Conservation (phyloP, 1,284 basidiomycete genomes). For the Fomes fomentarius region DNA sequence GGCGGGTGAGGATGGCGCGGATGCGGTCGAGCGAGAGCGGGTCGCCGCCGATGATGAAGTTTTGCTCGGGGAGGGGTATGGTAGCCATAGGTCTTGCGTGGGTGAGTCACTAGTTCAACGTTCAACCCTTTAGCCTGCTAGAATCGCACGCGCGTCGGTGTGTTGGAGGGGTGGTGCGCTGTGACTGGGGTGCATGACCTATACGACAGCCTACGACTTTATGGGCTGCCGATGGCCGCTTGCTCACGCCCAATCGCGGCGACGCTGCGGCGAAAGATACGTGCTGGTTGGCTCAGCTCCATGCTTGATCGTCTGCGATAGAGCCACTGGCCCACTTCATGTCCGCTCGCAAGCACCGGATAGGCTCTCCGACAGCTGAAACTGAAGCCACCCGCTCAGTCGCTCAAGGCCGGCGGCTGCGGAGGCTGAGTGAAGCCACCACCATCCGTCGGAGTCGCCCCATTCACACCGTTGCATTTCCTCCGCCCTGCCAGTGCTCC, state of each 20-base stretch:
- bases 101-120: background rate
- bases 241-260: background rate
- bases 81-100: slow-evolving; percentile 26
- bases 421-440: too few relatives aligned
- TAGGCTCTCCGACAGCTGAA: too few relatives aligned
- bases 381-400: too few relatives aligned
- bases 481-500: too few relatives aligned
- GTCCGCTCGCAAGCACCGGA: too few relatives aligned
- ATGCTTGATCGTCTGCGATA: too few relatives aligned
- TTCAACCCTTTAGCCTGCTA: too few relatives aligned
- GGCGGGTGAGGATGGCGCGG: slow-evolving; percentile 82
- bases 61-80: slow-evolving; percentile 58
- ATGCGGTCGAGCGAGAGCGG: slow-evolving; percentile 88
- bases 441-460: too few relatives aligned
- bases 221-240: background rate
- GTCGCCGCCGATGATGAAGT: slow-evolving; percentile 72
- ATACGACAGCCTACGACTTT: background rate
- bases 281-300: background rate
- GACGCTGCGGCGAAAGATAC: background rate
- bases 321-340: too few relatives aligned
- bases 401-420: too few relatives aligned
- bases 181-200: background rate
- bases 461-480: too few relatives aligned
- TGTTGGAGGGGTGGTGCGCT: background rate
- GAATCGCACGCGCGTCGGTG: background rate